Conservation (phyloP, 2,329 filamentous ascomycete genomes). For the Sporothrix brunneoviolacea region DNA sequence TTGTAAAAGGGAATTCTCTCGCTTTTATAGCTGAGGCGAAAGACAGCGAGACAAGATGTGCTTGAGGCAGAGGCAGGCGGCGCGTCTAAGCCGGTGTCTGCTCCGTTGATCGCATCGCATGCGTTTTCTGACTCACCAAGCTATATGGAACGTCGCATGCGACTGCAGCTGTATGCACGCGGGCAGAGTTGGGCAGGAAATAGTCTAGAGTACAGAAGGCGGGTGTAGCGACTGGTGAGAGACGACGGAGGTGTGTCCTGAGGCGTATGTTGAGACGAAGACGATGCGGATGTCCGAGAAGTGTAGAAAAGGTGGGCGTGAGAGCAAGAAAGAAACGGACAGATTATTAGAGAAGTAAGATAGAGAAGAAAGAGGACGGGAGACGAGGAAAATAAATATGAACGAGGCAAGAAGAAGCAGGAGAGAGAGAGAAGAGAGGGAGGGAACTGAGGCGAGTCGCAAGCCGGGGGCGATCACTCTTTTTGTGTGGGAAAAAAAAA, state of each 20-base stretch:
- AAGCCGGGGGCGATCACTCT: conserved; percentile 13
- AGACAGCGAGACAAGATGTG: too few relatives aligned
- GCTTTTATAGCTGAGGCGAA: not conserved
- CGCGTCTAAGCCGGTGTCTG: not conserved
- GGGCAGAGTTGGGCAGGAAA: conserved; percentile 8
- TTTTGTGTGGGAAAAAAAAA: conserved; percentile 13
- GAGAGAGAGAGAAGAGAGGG: not conserved
- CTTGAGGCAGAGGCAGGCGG: not conserved
- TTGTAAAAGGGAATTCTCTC: not conserved
- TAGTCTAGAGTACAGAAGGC: not conserved
- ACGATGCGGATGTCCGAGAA: not conserved
- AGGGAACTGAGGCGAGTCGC: conserved; percentile 10
- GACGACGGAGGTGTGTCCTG: not conserved
- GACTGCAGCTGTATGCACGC: conserved; percentile 7
- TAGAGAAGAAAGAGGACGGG: not conserved
- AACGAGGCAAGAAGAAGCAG: not conserved
- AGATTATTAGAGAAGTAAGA: not conserved
- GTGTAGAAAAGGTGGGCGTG: not conserved
- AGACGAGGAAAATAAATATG: conserved; percentile 2
- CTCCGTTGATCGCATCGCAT: conserved; percentile 11
- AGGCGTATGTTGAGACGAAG: not conserved
- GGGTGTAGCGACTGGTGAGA: not conserved
- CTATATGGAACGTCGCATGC: conserved; percentile 10
- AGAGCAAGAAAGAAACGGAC: not conserved
- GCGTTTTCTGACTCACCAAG: conserved; percentile 13